Percentiles rank a stretch among this genome's conserved stretches.
These are phyloP conservation scores for Colletotrichum cordylinicola DNA, from an alignment of 2,329 filamentous ascomycete genomes.

Conservation along the genomic window DNA sequence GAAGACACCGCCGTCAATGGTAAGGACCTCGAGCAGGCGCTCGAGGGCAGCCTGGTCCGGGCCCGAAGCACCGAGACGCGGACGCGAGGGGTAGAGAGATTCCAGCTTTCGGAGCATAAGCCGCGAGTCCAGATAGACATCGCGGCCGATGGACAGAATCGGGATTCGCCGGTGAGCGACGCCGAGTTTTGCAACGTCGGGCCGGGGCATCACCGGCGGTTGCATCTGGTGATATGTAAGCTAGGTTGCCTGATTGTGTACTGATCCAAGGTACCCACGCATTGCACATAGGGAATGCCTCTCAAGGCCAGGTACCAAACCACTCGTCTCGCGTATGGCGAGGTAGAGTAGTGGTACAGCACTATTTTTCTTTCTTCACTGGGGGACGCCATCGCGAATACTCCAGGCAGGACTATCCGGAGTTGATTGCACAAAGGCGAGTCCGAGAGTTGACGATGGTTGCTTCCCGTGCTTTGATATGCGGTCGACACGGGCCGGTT, in stretches of 20 bases:
- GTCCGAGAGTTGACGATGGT: neutral
- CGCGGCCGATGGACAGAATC: constrained; percentile 67
- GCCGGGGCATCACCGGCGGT: constrained; percentile 70
- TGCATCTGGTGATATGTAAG: constrained; percentile 55
- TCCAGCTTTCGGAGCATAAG: constrained; percentile 73
- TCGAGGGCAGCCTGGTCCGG: constrained; percentile 52
- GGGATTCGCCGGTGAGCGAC: constrained; percentile 75
- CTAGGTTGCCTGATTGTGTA: neutral
- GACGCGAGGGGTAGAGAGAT: constrained; percentile 51
- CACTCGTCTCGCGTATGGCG: constrained; percentile 68
- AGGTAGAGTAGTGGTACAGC: constrained; percentile 70
- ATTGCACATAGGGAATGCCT: constrained; percentile 70
- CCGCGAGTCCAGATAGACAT: constrained; percentile 74
- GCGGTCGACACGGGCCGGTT: neutral
- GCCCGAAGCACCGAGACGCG: constrained; percentile 40
- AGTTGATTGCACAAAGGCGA: neutral
- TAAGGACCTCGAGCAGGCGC: constrained; percentile 61
- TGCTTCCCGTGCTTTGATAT: neutral
- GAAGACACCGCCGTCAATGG: constrained; percentile 65
- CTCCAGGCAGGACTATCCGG: too few relatives aligned
- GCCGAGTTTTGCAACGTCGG: constrained; percentile 65
- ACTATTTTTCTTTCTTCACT: constrained; percentile 44
- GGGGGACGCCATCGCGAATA: neutral
- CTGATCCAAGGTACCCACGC: constrained; percentile 50
- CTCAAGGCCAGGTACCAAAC: constrained; percentile 73